Percentiles rank a stretch among this genome's conserved stretches.
Conservation (phyloP, 208 protist genomes). For the Leishmania arabica region DNA sequence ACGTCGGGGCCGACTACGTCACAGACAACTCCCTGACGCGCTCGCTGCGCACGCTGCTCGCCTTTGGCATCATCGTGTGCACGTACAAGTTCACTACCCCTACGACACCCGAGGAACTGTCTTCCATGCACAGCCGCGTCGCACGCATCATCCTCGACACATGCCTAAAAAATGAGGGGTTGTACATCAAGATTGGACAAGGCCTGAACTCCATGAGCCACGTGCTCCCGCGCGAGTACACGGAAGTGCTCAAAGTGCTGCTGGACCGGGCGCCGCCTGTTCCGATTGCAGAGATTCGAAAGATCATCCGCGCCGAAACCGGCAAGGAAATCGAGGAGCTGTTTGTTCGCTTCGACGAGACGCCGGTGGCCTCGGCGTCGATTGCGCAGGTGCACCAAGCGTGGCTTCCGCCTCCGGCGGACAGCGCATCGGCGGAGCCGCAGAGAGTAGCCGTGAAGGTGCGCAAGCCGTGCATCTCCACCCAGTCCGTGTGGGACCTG, state of each 20-base stretch:
- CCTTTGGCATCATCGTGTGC: slow-evolving; percentile 40
- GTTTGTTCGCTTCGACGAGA: slow-evolving; percentile 88
- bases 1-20: slow-evolving; percentile 37
- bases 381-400: slow-evolving; percentile 95
- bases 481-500: slow-evolving; percentile 87
- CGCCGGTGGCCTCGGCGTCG: slow-evolving; percentile 94
- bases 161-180: slow-evolving; percentile 80
- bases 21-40: slow-evolving; percentile 73
- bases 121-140: slow-evolving; percentile 44
- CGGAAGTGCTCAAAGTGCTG: slow-evolving; percentile 67
- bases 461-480: slow-evolving; percentile 82
- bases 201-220: slow-evolving; percentile 87
- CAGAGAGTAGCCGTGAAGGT: slow-evolving; percentile 94
- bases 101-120: slow-evolving; percentile 56
- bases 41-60: slow-evolving; percentile 52
- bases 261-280: slow-evolving; percentile 70
- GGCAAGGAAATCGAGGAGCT: slow-evolving; percentile 60
- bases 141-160: slow-evolving; percentile 57
- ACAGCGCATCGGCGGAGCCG: slow-evolving; percentile 21
- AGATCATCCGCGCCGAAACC: slow-evolving; percentile 67
- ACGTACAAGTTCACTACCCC: slow-evolving; percentile 75
- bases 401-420: slow-evolving; percentile 36
- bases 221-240: slow-evolving; percentile 86
- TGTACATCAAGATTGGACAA: slow-evolving; percentile 92
- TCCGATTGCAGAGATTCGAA: slow-evolving; percentile 45